A percentile compares a stretch with the other conserved stretches of the same genome.
These are phyloP conservation scores for Penicillium sp. DNA, from an alignment of 2,329 filamentous ascomycete species.

Conservation along the genomic window DNA sequence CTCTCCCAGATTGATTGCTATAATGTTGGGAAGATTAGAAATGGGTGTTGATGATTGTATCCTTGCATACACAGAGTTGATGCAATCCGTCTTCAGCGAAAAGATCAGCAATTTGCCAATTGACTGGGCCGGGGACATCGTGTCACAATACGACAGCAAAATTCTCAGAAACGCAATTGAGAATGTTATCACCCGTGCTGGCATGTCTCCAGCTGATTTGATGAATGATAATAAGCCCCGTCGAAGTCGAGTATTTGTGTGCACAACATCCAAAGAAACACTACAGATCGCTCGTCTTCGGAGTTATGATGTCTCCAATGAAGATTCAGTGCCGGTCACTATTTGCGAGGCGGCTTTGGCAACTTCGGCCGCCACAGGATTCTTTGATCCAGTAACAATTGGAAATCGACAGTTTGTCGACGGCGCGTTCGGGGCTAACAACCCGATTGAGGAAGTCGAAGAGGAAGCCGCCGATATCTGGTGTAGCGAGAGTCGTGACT, in stretches of 20 bases:
- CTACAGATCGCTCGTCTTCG: slow-evolving; percentile 12
- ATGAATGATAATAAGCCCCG: slow-evolving; percentile 12
- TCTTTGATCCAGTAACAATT: slow-evolving; percentile 21
- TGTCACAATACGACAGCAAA: slow-evolving; percentile 13
- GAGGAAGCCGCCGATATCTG: slow-evolving; percentile 29
- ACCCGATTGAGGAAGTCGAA: slow-evolving; percentile 35
- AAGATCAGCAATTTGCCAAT: slow-evolving; percentile 10
- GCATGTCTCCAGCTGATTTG: slow-evolving; percentile 1
- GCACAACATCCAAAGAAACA: slow-evolving; percentile 18
- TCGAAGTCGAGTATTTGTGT: slow-evolving; percentile 12
- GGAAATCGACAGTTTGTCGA: slow-evolving; percentile 31
- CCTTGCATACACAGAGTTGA: slow-evolving; percentile 29
- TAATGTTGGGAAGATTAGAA: slow-evolving; percentile 41
- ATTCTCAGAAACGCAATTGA: slow-evolving; percentile 13
- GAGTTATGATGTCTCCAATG: slow-evolving; percentile 10
- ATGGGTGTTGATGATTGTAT: slow-evolving; percentile 40
- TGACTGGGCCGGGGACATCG: slow-evolving; percentile 12
- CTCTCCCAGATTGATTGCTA: slow-evolving; percentile 35
- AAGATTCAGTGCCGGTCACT: slow-evolving; percentile 11
- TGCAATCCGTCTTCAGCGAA: slow-evolving; percentile 29
- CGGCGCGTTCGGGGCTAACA: slow-evolving; percentile 38
- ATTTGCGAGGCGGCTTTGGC: slow-evolving; percentile 57
- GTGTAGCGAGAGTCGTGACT: slow-evolving; percentile 6
- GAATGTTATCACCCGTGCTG: slow-evolving; percentile 10
- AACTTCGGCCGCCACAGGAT: slow-evolving; percentile 52